Conservation (phyloP, 176 grass and related monocot genomes). For the Oryza punctata region DNA sequence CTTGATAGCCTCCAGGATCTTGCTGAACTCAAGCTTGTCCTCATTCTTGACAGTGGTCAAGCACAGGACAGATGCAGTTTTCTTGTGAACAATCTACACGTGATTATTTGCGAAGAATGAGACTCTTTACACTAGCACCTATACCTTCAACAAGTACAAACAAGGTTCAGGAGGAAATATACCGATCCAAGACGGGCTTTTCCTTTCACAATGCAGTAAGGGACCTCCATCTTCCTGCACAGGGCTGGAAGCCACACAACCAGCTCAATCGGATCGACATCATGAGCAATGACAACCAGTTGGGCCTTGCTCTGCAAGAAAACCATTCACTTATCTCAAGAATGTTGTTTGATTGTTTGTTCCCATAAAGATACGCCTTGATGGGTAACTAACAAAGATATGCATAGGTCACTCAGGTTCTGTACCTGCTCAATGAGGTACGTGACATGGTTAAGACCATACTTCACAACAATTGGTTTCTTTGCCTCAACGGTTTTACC, state of each 20-base stretch:
- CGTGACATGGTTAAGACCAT: slow-evolving; percentile 30
- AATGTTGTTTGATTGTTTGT: not conserved
- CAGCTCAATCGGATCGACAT: slow-evolving; percentile 75
- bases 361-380: not conserved
- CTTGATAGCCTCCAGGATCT: slow-evolving; percentile 26
- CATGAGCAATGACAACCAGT: slow-evolving; percentile 68
- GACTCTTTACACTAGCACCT: not conserved
- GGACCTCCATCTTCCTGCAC: slow-evolving; percentile 80
- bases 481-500: slow-evolving; percentile 22
- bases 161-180: not conserved
- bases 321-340: not conserved
- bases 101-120: not conserved
- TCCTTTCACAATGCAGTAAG: slow-evolving; percentile 78
- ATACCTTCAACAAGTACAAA: not conserved
- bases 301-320: slow-evolving; percentile 65
- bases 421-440: slow-evolving; percentile 33
- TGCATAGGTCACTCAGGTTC: not conserved
- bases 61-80: slow-evolving; percentile 13
- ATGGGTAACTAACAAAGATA: not conserved
- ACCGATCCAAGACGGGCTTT: slow-evolving; percentile 74
- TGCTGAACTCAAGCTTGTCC: slow-evolving; percentile 32
- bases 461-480: slow-evolving; percentile 30
- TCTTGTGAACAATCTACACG: slow-evolving; percentile 17
- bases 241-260: slow-evolving; percentile 81
- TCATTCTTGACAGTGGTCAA: slow-evolving; percentile 21